A percentile compares a stretch with the other conserved stretches of the same genome.
Evolutionary conservation across 768 basidiomycete species (phyloP).

Genomic region (Saitozyma podzolica): DNA sequence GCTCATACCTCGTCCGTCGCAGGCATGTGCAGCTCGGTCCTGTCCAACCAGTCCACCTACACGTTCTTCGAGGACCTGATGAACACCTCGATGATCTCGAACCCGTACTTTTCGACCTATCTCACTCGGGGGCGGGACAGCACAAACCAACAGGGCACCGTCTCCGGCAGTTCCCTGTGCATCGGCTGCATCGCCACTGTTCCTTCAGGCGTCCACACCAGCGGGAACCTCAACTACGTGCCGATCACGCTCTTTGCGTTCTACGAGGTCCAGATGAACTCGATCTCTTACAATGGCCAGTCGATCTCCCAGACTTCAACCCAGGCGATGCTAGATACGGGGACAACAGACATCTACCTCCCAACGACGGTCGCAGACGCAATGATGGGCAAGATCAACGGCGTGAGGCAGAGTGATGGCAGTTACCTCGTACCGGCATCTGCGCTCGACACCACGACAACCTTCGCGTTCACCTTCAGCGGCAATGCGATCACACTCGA

Average conservation of each 20-base stretch:
- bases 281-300: conserved; percentile 7
- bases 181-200: conserved; percentile 11
- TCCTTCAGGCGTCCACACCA: conserved; percentile 1
- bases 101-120: conserved; percentile 16
- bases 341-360: conserved; percentile 12
- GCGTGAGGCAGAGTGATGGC: conserved; percentile 10
- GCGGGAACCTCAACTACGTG: conserved; percentile 10
- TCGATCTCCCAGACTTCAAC: neutral
- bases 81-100: conserved; percentile 7
- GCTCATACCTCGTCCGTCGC: neutral
- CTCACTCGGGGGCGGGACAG: conserved; percentile 10
- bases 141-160: neutral
- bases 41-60: conserved; percentile 7
- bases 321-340: conserved; percentile 13
- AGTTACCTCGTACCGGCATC: conserved; percentile 10
- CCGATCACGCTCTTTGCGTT: conserved; percentile 12
- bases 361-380: conserved; percentile 7
- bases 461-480: conserved; percentile 10
- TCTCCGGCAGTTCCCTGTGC: conserved; percentile 8
- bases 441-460: conserved; percentile 2
- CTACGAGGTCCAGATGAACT: conserved; percentile 8
- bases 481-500: conserved; percentile 7
- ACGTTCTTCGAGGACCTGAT: conserved; percentile 19
- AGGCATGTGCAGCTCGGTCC: conserved; percentile 12
- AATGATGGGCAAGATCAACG: conserved; percentile 13